Evolutionary conservation across 2,329 filamentous ascomycete species (phyloP), one percentile per base, ranked within the genome.

Genomic region (Alternaria sp.): DNA sequence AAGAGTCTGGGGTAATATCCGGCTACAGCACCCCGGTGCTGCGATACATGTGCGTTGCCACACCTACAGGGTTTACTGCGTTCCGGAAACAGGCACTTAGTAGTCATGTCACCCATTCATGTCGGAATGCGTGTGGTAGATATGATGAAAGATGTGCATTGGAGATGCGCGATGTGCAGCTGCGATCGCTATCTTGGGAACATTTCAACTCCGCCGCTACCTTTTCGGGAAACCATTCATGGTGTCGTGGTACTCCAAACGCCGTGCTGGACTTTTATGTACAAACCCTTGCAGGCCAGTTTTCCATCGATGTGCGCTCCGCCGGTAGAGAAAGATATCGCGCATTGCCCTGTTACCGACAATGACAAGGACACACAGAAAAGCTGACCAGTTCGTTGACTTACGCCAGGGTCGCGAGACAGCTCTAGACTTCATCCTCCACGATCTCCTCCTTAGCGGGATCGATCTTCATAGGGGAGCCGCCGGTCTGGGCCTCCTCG

Each of bases 391-490:
- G 1, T 19, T n/a, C n/a, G 17, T 19, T 15, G 11, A 13, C 12
- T 1, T 61, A 64, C 59, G 53, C 61, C 45, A 30, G 23, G 21
- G 9, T n/a, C 9, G 13, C 23, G 21, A 6, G 11, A 25, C 3
- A 15, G 6, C 9, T 51, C 43, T 73, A 75, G 50, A 67, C 57
- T 19, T 72, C 67, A 17, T 66, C 59, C 44, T 63, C 53, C 11
- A 44, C 45, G 21, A 40, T n/a, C 15, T 67, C 65, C n/a, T 65
- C 59, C 21, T 28, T 11, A 43, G 45, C 25, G n/a, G 47, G 32
- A 12, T 62, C 52, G 30, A 21, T 32, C 26, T 63, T 57, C 19
- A 59, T 40, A 4, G 62, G 43, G 3, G 56, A 52, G 26, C 10
- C 19, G 5, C 30, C 53, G 44, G 32, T 23, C 21, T 62, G 25